Conservation (phyloP, 306 rosid species). For the Dryas alaskensis region DNA sequence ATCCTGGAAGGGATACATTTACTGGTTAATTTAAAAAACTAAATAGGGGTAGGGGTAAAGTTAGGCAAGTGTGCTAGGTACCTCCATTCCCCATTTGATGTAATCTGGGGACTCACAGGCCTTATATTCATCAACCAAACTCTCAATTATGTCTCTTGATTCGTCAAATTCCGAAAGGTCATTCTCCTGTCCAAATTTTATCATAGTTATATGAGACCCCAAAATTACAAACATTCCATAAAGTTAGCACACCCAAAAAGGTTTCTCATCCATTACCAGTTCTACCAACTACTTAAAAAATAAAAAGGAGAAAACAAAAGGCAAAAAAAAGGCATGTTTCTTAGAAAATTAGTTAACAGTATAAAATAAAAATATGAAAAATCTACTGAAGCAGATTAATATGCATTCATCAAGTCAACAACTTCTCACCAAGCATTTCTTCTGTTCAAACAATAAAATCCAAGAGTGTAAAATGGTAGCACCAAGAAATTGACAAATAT, state of each 20-base stretch:
- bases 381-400: background rate
- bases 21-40: constrained; percentile 15
- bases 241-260: constrained; percentile 22
- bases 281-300: background rate
- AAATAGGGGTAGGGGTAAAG: constrained; percentile 20
- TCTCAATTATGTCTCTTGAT: constrained; percentile 92
- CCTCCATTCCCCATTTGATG: constrained; percentile 99
- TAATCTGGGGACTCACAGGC: constrained; percentile 99
- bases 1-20: constrained; percentile 55
- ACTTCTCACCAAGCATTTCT: background rate
- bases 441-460: background rate
- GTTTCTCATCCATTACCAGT: constrained; percentile 9
- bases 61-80: constrained; percentile 33
- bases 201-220: constrained; percentile 26
- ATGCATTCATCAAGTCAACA: background rate
- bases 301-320: background rate
- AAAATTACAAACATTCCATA: constrained; percentile 17
- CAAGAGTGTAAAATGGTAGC: background rate
- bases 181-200: constrained; percentile 73
- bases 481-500: constrained; percentile 12
- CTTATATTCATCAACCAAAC: constrained; percentile 94
- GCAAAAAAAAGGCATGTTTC: background rate
- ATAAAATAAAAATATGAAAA: background rate
- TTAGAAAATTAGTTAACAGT: background rate
- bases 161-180: constrained; percentile 99